Percentiles rank a stretch among this genome's conserved stretches.
Conservation (phyloP, 2,329 filamentous ascomycete species). For the Arthrobotrys musiformis region DNA sequence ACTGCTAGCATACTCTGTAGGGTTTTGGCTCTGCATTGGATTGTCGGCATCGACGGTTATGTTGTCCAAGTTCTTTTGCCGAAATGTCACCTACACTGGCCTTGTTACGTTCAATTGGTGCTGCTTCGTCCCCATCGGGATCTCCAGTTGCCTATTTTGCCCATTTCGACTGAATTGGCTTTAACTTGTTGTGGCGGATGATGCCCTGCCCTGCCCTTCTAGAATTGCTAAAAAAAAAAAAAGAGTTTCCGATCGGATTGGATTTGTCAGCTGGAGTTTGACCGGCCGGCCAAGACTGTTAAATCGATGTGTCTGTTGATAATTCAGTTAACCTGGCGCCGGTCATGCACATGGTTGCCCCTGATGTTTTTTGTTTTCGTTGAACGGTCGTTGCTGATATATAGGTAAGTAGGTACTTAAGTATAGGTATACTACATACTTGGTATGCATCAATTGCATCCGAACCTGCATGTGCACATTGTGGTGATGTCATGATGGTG, state of each 20-base stretch:
- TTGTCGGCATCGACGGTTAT: slow-evolving; percentile 4
- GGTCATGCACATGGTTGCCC: too few relatives aligned
- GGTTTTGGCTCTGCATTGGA: too few relatives aligned
- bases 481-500: not conserved
- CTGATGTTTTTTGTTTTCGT: not conserved
- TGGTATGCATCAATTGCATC: not conserved
- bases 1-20: too few relatives aligned
- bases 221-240: not conserved
- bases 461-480: not conserved
- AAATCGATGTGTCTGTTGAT: not conserved
- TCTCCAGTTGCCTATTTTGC: slow-evolving; percentile 11
- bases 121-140: slow-evolving; percentile 4
- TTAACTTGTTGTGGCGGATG: not conserved
- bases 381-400: not conserved
- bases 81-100: slow-evolving; percentile 39
- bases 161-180: not conserved
- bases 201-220: not conserved
- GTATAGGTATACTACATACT: not conserved
- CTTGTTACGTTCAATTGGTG: not conserved
- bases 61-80: slow-evolving; percentile 5
- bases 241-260: slow-evolving; percentile 15
- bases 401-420: too few relatives aligned
- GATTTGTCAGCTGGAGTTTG: slow-evolving; percentile 9
- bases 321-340: too few relatives aligned
- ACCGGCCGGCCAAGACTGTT: not conserved